Evolutionary conservation across 192 early-diverging fungal genomes (phyloP).

Genomic region (Coemansia sp.): DNA sequence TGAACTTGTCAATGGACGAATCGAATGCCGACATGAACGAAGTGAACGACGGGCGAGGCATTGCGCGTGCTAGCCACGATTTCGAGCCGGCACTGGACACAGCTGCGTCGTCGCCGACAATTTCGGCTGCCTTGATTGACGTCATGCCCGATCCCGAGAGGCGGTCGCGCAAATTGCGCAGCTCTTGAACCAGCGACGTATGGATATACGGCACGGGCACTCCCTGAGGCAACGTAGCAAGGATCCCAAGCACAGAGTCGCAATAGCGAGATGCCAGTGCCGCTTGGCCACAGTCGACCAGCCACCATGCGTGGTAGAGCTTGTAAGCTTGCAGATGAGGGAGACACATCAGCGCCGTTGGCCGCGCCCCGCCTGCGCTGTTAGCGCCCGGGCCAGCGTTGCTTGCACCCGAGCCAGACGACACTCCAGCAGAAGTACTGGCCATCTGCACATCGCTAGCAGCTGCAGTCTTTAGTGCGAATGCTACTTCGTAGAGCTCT

Average conservation of each 20-base stretch:
- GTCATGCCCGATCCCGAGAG: constrained; percentile 56
- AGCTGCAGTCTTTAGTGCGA: constrained; percentile 54
- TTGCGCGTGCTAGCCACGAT: constrained; percentile 58
- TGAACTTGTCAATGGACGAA: constrained; percentile 63
- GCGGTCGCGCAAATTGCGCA: constrained; percentile 73
- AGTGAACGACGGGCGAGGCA: constrained; percentile 52
- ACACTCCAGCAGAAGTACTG: neutral
- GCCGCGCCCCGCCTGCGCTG: constrained; percentile 1
- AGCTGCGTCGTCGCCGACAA: constrained; percentile 29
- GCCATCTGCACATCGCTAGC: constrained; percentile 38
- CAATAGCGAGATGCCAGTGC: constrained; percentile 76
- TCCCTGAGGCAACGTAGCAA: constrained; percentile 71
- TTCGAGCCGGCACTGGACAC: constrained; percentile 48
- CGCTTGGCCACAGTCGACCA: constrained; percentile 77
- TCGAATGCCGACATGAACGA: constrained; percentile 61
- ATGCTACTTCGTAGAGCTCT: constrained; percentile 82
- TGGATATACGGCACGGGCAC: constrained; percentile 76
- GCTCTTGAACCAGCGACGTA: constrained; percentile 64
- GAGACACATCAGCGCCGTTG: constrained; percentile 49
- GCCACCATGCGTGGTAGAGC: constrained; percentile 74
- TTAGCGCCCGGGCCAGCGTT: neutral
- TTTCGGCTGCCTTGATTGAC: constrained; percentile 37
- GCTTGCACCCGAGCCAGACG: neutral
- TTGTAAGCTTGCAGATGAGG: constrained; percentile 93
- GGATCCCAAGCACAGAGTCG: constrained; percentile 69